Base-by-base conservation (phyloP, 1,139 yeast genomes). In the Yamadazyma oceani region DNA sequence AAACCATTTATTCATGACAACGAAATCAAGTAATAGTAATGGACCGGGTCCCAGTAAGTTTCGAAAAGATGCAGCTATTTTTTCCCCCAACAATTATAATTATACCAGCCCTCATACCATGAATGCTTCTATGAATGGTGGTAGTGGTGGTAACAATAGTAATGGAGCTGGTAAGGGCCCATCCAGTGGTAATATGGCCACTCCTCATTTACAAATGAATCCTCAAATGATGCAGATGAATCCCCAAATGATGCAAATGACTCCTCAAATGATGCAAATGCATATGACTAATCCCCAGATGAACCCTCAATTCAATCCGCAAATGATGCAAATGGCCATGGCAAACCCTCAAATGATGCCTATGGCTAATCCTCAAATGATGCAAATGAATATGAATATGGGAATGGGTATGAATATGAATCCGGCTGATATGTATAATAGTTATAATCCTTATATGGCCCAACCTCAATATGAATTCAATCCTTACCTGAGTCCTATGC, bases 31-130 rank as follows among this genome's bases (percentile, higher is more conserved):
- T 36, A 38, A 25, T 23, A 28, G 41, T 8, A 40, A 26, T 35
- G 40, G 43, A 11, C 32, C 64, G 32, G 69, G 70, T 16, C 61
- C 69, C 36, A 61, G 59, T 46, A 66, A 72, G 39, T 68, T 68
- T 49, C 69, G 73, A 46, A 62, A 67, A 35, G 73, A 66, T 52
- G 73, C 72, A 22, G 68, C 69, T 37, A 63, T 67, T 36, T 68
- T 68, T 43, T 61, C 65, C 15, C 74, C 74, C 10, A 53, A 63
- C 38, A 59, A 55, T 29, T 44, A 46, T 41, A 48, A 42, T 26
- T 26, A 9, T 41, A 3, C 14, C 38, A 11, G 27, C 32, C n/a
- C 30, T 17, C 39, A 37, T 25, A 24, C 26, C 11, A 37, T 36
- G 33, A 30, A 23, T 12, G 24, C 15, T n/a, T n/a, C n/a, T n/a